Conservation (phyloP, 768 basidiomycete genomes). For the Tylopilus sp. region DNA sequence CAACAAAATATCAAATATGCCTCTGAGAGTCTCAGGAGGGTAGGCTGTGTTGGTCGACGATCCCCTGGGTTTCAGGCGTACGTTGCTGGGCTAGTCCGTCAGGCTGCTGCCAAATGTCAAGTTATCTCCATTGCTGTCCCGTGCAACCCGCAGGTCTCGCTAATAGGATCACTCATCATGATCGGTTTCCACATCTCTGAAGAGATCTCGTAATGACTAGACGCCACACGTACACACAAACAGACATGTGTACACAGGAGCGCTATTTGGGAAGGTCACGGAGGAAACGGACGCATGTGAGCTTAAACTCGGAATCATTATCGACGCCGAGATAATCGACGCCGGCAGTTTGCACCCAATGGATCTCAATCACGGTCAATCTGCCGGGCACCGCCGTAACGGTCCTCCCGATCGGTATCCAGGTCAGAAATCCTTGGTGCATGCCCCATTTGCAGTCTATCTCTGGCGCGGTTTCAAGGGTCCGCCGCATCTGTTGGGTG, state of each 20-base stretch:
- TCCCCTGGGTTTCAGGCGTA: constrained; percentile 5
- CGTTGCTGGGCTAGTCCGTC: constrained; percentile 8
- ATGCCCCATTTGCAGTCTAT: constrained; percentile 3
- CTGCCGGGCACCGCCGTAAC: constrained; percentile 27
- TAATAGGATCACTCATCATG: constrained; percentile 20
- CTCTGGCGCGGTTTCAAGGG: constrained; percentile 14
- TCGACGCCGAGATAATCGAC: constrained; percentile 19
- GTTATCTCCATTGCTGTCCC: constrained; percentile 12
- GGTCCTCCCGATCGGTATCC: constrained; percentile 19
- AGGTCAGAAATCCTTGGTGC: constrained; percentile 9
- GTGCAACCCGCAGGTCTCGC: constrained; percentile 14
- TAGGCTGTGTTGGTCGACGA: constrained; percentile 14
- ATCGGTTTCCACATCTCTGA: constrained; percentile 17
- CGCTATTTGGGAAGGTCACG: constrained; percentile 18
- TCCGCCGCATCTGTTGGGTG: constrained; percentile 12
- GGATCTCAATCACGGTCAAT: constrained; percentile 14
- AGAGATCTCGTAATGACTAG: constrained; percentile 22
- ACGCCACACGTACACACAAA: constrained; percentile 6
- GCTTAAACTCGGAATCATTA: constrained; percentile 26
- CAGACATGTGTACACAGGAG: neutral
- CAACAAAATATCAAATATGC: constrained; percentile 20
- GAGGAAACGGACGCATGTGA: constrained; percentile 23
- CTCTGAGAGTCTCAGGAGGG: constrained; percentile 5
- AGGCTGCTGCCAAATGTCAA: constrained; percentile 6
- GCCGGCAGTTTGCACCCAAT: constrained; percentile 10